phyloP scores from a whole-genome alignment of 2,329 filamentous ascomycete genomes.

The Colletotrichum cuscutae region DNA sequence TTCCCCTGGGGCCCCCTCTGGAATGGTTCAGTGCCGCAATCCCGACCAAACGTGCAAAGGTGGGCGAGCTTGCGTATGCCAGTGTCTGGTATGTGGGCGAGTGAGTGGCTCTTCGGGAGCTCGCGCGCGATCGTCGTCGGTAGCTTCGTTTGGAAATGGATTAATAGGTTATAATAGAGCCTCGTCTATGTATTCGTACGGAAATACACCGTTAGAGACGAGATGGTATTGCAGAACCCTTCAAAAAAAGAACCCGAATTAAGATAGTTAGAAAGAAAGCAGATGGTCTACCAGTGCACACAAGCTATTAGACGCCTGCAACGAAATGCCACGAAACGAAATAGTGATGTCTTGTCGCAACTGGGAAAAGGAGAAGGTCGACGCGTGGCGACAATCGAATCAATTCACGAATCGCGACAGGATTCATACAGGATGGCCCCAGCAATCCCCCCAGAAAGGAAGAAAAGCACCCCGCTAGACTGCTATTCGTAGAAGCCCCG shows the following conservation, averaged over 20 bases:
- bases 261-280: neutral
- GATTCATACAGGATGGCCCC: constrained; percentile 22
- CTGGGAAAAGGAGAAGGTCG: constrained; percentile 18
- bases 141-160: constrained; percentile 3
- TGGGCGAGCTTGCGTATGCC: constrained; percentile 22
- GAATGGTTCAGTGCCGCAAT: constrained; percentile 24
- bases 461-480: neutral
- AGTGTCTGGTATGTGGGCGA: constrained; percentile 2
- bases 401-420: constrained; percentile 26
- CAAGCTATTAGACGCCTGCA: constrained; percentile 11
- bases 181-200: neutral
- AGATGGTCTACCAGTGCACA: neutral
- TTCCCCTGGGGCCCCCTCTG: constrained; percentile 1
- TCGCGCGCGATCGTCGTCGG: constrained; percentile 27
- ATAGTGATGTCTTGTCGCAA: neutral
- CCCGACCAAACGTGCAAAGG: neutral
- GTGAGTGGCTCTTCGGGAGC: constrained; percentile 6
- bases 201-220: neutral
- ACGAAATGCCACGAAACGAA: neutral
- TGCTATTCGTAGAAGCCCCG: too few relatives aligned
- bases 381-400: constrained; percentile 28
- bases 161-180: neutral
- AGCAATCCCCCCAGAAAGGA: neutral
- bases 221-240: neutral
- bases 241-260: neutral